Evolutionary conservation across 1,284 basidiomycete genomes (phyloP), one percentile per base, ranked within the genome.

Genomic region (Mrakiaceae sp.): DNA sequence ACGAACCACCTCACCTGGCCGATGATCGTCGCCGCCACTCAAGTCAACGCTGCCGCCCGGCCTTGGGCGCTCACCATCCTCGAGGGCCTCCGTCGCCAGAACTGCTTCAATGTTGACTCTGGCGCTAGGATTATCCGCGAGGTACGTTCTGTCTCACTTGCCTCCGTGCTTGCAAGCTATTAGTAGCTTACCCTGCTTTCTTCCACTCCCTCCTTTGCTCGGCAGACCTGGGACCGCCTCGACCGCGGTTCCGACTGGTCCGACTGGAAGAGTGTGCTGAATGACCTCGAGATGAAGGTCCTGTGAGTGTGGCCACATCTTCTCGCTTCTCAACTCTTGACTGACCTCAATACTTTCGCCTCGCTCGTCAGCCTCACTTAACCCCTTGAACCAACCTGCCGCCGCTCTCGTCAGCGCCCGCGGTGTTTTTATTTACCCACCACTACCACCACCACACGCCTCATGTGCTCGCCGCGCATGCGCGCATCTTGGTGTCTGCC

Each of bases 241-340:
- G 63, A 64, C 47, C 59, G 53, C 5, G 63, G 63, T 10, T 16
- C 52, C 40, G 58, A 59, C 5, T 64, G 58, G 51, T 44, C 63
- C 10, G 52, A 64, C 44, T 64, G 63, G 63, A 50, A 48, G 39
- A 39, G 40, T n/a, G 63, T 52, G n/a, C 58, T 60, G 40, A 47
- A 51, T 47, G 58, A 63, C 50, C 56, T 66, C 46, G 65, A 59
- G 8, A 43, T 62, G 50, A 55, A 59, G 47, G 52, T 64, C 59
- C 58, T 64, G 63, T 64, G 46, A 4, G 63, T 59, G 27, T 27
- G 27, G 27, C 27, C 27, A 27, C 27, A 27, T 27, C 27, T 27
- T 27, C 27, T 27, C 27, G 27, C 27, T 27, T 27, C 27, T 27
- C 27, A 27, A 27, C 2, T 27, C 27, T 27, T 27, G 27, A 27